Evolutionary conservation across 257 asterid genomes (phyloP).

Genomic region (Leptodermis oblonga): DNA sequence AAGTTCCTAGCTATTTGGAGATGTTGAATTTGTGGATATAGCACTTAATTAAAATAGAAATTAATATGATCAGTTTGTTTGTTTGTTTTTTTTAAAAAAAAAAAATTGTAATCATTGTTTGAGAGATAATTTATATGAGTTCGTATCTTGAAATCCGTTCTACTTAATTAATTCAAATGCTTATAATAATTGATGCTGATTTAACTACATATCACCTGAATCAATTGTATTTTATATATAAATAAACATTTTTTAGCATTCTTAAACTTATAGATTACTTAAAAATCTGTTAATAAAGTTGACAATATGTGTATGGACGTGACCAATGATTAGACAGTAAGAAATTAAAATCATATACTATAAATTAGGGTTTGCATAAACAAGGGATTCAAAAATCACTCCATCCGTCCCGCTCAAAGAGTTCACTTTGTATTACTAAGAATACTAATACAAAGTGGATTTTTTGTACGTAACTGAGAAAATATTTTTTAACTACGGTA

Average conservation of each 20-base stretch:
- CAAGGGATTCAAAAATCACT: no score
- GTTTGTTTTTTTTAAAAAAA: not conserved
- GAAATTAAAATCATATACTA: constrained; percentile 7
- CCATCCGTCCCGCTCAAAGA: no score
- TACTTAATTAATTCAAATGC: no score
- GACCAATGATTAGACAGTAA: constrained; percentile 7
- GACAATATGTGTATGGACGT: constrained; percentile 4
- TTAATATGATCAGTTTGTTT: not conserved
- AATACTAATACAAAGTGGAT: no score
- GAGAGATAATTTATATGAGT: not conserved
- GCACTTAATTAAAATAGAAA: constrained; percentile 4
- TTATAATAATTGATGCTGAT: not conserved
- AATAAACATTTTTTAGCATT: constrained; percentile 5
- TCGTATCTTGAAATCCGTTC: constrained; percentile 10
- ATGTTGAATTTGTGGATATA: not conserved
- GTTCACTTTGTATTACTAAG: no score
- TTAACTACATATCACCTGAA: not conserved
- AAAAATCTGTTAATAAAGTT: constrained; percentile 1
- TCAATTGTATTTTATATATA: not conserved
- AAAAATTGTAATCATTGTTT: constrained; percentile 4
- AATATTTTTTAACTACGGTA: no score
- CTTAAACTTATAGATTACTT: constrained; percentile 3
- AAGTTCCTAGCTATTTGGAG: constrained; percentile 13
- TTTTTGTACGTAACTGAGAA: no score
- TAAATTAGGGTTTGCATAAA: no score